Evolutionary conservation across 345 rosid genomes (phyloP).

Genomic region (Citrus sp.): DNA sequence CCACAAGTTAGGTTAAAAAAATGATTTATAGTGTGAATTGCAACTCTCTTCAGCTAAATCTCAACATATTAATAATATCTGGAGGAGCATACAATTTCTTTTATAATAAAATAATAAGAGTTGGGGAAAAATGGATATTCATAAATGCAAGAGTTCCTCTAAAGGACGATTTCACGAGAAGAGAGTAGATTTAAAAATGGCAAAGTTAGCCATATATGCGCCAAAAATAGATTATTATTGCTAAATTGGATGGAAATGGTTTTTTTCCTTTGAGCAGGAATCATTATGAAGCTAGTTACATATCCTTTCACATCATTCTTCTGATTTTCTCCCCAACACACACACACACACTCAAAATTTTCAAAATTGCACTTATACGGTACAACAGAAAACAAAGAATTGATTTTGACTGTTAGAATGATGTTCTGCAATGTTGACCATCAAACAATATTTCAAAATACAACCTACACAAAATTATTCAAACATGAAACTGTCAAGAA

Average conservation of each 20-base stretch:
- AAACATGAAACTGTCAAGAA: neutral
- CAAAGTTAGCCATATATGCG: neutral
- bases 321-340: neutral
- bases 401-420: neutral
- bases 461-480: slow-evolving; percentile 5
- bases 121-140: neutral
- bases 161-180: neutral
- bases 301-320: neutral
- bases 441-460: slow-evolving; percentile 6
- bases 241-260: too few species aligned
- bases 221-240: neutral
- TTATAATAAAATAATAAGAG: neutral
- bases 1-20: neutral
- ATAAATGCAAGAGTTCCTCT: neutral
- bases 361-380: neutral
- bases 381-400: neutral
- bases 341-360: too few species aligned
- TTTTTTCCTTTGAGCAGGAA: neutral
- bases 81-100: neutral
- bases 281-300: neutral
- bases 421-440: slow-evolving; percentile 1
- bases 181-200: neutral
- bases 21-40: neutral
- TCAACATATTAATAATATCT: neutral
- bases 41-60: neutral